Evolutionary conservation across 306 rosid species (phyloP).

Genomic region (Acacia melanoxylon): DNA sequence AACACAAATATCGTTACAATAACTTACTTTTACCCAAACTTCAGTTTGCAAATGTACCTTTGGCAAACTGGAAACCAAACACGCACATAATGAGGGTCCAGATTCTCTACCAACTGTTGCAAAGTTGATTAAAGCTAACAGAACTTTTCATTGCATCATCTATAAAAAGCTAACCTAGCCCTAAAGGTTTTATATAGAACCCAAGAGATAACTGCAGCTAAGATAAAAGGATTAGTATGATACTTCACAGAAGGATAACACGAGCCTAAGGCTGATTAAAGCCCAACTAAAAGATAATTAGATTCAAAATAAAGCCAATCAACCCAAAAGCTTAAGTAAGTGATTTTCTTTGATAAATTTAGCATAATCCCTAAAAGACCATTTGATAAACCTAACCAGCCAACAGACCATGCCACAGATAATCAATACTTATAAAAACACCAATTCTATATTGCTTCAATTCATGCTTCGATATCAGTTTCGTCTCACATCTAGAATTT

Average conservation of each 20-base stretch:
- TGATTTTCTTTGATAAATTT: not conserved
- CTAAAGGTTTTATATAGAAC: not conserved
- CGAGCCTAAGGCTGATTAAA: not conserved
- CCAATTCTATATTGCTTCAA: not conserved
- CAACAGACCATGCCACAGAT: conserved; percentile 14
- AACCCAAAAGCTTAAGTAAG: not conserved
- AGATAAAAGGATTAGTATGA: not conserved
- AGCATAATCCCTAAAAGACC: not conserved
- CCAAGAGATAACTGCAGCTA: not conserved
- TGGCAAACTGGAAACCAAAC: no score
- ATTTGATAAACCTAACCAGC: conserved; percentile 18
- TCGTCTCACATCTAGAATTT: not conserved
- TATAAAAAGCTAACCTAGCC: not conserved
- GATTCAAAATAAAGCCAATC: not conserved
- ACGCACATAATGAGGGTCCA: no score
- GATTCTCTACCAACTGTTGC: no score
- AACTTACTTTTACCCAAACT: not conserved
- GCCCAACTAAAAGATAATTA: not conserved
- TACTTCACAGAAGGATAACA: not conserved
- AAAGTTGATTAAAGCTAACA: no score
- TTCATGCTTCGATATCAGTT: conserved; percentile 8
- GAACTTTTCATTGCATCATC: not conserved
- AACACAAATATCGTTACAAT: no score
- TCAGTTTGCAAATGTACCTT: not conserved
- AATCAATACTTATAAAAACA: not conserved